These are phyloP conservation scores for Hanseniaspora vineae DNA, from an alignment of 805 yeast genomes.

Conservation along the genomic window DNA sequence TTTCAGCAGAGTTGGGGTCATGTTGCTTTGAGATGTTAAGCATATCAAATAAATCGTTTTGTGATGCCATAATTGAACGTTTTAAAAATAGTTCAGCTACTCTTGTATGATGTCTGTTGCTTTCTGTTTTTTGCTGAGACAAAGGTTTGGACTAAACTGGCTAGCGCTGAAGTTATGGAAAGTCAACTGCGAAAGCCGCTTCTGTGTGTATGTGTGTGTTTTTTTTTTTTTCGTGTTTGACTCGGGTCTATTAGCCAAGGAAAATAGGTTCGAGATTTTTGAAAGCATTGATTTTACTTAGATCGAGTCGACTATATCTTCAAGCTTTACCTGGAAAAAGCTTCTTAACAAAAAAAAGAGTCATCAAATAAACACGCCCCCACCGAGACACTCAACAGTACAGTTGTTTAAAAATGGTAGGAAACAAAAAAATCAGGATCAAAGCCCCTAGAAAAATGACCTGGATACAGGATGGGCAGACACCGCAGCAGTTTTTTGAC, in stretches of 20 bases:
- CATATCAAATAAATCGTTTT: conserved; percentile 65
- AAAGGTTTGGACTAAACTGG: no score
- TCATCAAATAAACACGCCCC: no score
- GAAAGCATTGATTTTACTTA: not conserved
- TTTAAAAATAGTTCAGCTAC: no score
- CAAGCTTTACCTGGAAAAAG: no score
- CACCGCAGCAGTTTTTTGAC: not conserved
- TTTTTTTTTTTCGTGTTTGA: not conserved
- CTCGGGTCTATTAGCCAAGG: not conserved
- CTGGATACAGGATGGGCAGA: not conserved
- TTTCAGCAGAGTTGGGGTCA: not conserved
- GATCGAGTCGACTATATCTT: no score
- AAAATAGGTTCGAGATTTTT: not conserved
- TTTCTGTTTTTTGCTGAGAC: no score
- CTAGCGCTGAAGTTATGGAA: no score
- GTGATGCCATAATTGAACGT: conserved; percentile 20
- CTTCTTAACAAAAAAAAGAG: no score
- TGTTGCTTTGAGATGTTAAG: conserved; percentile 33
- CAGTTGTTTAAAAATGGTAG: not conserved
- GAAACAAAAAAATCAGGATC: not conserved
- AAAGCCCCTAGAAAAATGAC: not conserved
- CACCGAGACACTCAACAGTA: no score
- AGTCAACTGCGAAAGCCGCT: not conserved
- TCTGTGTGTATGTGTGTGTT: not conserved
- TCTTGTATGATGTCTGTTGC: no score